Evolutionary conservation across 192 early-diverging fungal genomes (phyloP).

Genomic region (Umbelopsis isabellina): DNA sequence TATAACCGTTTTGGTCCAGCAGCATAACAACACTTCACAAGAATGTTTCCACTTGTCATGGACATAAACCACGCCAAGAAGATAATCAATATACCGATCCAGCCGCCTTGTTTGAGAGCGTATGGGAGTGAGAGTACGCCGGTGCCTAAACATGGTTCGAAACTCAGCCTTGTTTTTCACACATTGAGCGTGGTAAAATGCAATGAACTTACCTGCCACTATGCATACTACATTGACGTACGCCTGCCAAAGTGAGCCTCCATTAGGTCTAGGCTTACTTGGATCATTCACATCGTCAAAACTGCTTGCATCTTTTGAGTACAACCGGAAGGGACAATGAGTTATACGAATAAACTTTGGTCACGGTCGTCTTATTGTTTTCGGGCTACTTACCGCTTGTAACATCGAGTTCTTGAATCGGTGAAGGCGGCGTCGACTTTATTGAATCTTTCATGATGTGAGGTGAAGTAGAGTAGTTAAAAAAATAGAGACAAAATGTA

Average conservation of each 20-base stretch:
- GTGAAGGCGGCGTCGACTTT: not conserved
- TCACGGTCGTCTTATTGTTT: not conserved
- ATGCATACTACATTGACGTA: conserved; percentile 17
- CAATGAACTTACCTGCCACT: conserved; percentile 6
- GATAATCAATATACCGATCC: conserved; percentile 39
- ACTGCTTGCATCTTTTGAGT: not conserved
- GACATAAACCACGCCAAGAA: conserved; percentile 33
- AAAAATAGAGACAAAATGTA: no score
- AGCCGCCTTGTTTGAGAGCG: conserved; percentile 38
- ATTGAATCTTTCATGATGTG: not conserved
- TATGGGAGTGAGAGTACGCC: conserved; percentile 19
- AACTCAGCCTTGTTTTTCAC: not conserved
- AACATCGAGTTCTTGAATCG: not conserved
- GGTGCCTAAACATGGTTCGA: conserved; percentile 3
- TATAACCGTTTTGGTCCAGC: conserved; percentile 49
- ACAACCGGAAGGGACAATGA: not conserved
- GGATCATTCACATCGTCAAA: conserved; percentile 9
- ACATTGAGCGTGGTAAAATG: not conserved
- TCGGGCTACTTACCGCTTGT: not conserved
- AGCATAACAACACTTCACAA: conserved; percentile 31
- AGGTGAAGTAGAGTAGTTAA: not conserved
- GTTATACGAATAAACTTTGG: not conserved
- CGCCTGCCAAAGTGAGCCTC: not conserved
- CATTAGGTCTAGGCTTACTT: not conserved
- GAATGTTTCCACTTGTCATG: conserved; percentile 26